Base-by-base conservation (phyloP, 345 rosid species). In the Boechera retrofracta region DNA sequence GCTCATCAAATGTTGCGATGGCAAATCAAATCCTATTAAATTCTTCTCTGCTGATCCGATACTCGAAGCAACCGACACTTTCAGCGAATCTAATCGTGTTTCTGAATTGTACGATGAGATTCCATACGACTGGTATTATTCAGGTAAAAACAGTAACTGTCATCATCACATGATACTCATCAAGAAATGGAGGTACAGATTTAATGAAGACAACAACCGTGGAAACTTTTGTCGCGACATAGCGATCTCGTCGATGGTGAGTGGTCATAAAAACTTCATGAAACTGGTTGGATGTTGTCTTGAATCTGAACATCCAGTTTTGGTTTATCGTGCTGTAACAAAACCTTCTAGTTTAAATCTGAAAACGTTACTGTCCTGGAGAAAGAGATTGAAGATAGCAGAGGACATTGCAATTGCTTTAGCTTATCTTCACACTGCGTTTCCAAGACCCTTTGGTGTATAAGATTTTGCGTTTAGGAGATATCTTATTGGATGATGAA, bases 191-290 rank as follows among this genome's bases (percentile, higher is more conserved):
- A 49, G 54, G 10, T 49, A 7, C 2, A 52, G 32, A 24, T 26
- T 24, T 52, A 52, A 10, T 4, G 57, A 52, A 3, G 32, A 52
- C 12, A 52, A 24, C 58, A 36, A 31, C 5, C 10, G n/a, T 10
- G 6, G 31, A 26, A 15, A 44, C 13, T 64, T 15, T 44, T 44
- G 24, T 29, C 38, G 38, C 26, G 39, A 60, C 29, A 53, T 68
- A 53, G 47, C 51, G 1, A 71, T 58, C 21, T 57, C 66, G 18
- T 70, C 45, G 8, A 70, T 70, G 44, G 65, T 70, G 2, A 41
- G 65, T 56, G 64, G 44, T 56, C 74, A 42, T 29, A 44, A 41
- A 4, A 70, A 56, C 64, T 57, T 57, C 44, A n/a, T 57, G 65
- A 57, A 44, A 3, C 1, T 70, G 32, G 44, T 33, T 0, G 65